These are phyloP conservation scores for Hyphochytrium catenoides DNA, from an alignment of 352 stramenopile species.

Conservation along the genomic window DNA sequence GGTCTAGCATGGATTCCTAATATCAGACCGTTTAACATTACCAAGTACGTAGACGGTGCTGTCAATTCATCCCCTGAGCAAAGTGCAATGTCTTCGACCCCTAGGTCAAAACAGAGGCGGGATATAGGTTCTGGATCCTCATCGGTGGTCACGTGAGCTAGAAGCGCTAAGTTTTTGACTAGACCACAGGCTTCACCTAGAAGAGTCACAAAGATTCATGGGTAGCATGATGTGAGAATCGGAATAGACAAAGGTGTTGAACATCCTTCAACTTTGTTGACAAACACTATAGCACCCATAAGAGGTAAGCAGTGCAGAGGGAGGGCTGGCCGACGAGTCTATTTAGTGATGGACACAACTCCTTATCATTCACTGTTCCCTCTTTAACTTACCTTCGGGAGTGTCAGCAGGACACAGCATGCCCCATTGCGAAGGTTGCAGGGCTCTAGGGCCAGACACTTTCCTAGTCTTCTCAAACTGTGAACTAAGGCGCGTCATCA, in stretches of 20 bases:
- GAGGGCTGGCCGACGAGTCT: too few relatives aligned
- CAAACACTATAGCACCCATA: too few relatives aligned
- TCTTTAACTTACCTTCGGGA: too few relatives aligned
- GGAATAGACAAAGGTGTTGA: too few relatives aligned
- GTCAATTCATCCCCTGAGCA: conserved; percentile 91
- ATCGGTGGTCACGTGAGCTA: conserved; percentile 87
- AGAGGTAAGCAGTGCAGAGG: too few relatives aligned
- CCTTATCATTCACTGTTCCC: too few relatives aligned
- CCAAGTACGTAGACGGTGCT: conserved; percentile 73
- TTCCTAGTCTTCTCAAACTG: conserved; percentile 99
- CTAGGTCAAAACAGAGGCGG: conserved; percentile 83
- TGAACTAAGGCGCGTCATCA: conserved; percentile 98
- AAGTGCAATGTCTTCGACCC: conserved; percentile 85
- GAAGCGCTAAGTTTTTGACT: conserved; percentile 94
- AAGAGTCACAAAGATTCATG: conserved; percentile 6
- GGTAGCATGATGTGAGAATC: too few relatives aligned
- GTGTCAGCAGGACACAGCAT: conserved; percentile 98
- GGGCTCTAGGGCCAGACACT: conserved; percentile 84
- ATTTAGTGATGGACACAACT: too few relatives aligned
- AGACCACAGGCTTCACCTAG: conserved; percentile 87
- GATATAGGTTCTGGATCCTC: conserved; percentile 79
- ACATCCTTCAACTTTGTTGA: too few relatives aligned
- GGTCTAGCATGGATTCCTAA: conserved; percentile 84
- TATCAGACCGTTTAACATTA: conserved; percentile 97
- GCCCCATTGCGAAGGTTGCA: conserved; percentile 96